phyloP scores from a whole-genome alignment of 371 early-diverging fungal genomes.

The Rhizopus stolonifer region DNA sequence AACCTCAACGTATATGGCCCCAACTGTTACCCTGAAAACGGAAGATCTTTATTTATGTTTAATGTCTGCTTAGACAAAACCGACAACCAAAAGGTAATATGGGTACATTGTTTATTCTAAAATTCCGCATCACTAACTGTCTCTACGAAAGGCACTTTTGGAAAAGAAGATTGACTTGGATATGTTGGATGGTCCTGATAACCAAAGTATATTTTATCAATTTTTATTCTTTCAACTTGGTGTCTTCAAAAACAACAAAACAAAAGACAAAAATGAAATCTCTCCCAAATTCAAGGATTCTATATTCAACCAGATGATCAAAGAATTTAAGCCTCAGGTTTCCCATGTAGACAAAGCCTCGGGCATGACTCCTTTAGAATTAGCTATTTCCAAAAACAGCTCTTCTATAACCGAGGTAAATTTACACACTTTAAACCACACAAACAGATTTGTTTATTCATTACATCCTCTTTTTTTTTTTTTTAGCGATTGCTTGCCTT shows the following conservation, averaged over 20 bases:
- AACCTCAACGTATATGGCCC: conserved; percentile 28
- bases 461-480: no score
- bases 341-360: conserved; percentile 36
- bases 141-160: conserved; percentile 32
- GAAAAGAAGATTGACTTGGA: conserved; percentile 40
- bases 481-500: conserved; percentile 36
- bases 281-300: neutral
- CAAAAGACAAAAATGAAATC: neutral
- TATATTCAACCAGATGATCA: conserved; percentile 24
- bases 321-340: conserved; percentile 24
- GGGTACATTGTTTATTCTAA: neutral
- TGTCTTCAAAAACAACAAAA: neutral
- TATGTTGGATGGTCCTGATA: conserved; percentile 20
- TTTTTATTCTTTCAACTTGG: conserved; percentile 25
- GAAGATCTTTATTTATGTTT: conserved; percentile 34
- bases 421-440: neutral
- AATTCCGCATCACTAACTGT: no score
- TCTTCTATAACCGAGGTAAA: conserved; percentile 33
- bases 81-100: conserved; percentile 24
- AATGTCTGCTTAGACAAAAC: neutral
- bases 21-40: conserved; percentile 10
- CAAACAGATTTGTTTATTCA: neutral
- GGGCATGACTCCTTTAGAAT: conserved; percentile 54
- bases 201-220: conserved; percentile 46
- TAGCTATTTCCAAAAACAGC: conserved; percentile 42